Evolutionary conservation across 2,329 filamentous ascomycete species (phyloP).

Genomic region (Nannizziopsis barbatae): DNA sequence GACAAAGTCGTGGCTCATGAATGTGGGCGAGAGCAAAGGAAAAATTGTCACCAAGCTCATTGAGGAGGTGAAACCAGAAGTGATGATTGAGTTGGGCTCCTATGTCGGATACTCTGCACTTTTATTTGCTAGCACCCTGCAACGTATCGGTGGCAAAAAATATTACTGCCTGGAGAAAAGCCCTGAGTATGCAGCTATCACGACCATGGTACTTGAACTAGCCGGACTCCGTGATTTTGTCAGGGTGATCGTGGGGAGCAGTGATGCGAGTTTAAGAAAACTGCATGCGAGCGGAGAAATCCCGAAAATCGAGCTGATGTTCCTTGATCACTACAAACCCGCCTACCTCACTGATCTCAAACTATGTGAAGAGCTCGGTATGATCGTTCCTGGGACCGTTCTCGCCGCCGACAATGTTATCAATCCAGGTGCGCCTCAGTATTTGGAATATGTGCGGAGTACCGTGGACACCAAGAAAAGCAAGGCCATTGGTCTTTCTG

Average conservation of each 20-base stretch:
- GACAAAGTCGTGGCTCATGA: conserved; percentile 64
- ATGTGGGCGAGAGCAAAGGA: conserved; percentile 65
- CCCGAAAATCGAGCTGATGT: conserved; percentile 56
- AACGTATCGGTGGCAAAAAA: conserved; percentile 49
- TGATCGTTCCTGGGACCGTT: conserved; percentile 48
- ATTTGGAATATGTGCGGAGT: conserved; percentile 54
- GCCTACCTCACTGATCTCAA: conserved; percentile 65
- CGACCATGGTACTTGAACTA: conserved; percentile 57
- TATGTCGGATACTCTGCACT: conserved; percentile 76
- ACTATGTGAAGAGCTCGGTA: conserved; percentile 58
- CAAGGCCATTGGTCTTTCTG: conserved; percentile 23
- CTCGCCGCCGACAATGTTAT: conserved; percentile 38
- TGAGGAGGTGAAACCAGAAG: conserved; percentile 50
- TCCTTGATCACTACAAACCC: conserved; percentile 72
- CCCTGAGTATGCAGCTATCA: conserved; percentile 61
- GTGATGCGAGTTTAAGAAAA: conserved; percentile 52
- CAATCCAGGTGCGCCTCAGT: conserved; percentile 36
- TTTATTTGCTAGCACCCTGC: conserved; percentile 57
- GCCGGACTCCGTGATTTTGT: conserved; percentile 62
- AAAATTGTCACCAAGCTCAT: conserved; percentile 60
- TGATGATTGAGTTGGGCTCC: conserved; percentile 68
- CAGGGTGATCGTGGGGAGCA: conserved; percentile 58
- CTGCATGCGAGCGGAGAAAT: conserved; percentile 46
- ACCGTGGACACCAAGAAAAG: conserved; percentile 51
- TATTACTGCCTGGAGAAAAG: conserved; percentile 66